Percentiles rank a stretch among this genome's conserved stretches.
Conservation (phyloP, 2,329 filamentous ascomycete genomes). For the Xylaria sp. region DNA sequence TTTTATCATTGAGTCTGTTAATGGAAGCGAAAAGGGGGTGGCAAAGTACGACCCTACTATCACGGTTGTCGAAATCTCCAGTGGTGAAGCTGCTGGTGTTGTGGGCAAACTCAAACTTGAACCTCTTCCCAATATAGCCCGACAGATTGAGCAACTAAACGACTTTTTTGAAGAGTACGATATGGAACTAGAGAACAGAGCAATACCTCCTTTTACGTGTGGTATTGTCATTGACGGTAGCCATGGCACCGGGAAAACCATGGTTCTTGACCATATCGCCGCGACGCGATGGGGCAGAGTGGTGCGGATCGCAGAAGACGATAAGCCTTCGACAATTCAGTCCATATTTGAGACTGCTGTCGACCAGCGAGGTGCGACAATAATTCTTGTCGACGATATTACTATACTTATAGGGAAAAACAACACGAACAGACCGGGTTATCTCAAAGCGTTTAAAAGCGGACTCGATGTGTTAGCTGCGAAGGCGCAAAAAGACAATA, state of each 20-base stretch:
- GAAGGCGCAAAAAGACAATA: conserved; percentile 44
- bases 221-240: conserved; percentile 80
- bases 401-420: conserved; percentile 71
- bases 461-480: conserved; percentile 61
- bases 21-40: conserved; percentile 51
- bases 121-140: conserved; percentile 70
- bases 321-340: conserved; percentile 65
- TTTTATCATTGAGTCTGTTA: conserved; percentile 65
- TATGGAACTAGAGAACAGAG: conserved; percentile 42
- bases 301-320: conserved; percentile 61
- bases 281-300: conserved; percentile 73
- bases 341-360: conserved; percentile 73
- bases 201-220: conserved; percentile 49
- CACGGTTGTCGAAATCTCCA: conserved; percentile 47
- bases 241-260: conserved; percentile 82
- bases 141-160: conserved; percentile 71
- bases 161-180: conserved; percentile 64
- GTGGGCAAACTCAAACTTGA: conserved; percentile 51
- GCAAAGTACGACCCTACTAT: conserved; percentile 51
- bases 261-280: conserved; percentile 72
- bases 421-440: conserved; percentile 54
- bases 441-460: conserved; percentile 57
- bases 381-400: conserved; percentile 80
- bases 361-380: conserved; percentile 68
- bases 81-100: conserved; percentile 37